Percentiles rank a stretch among this genome's conserved stretches.
Conservation (phyloP, 78 protist species). For the Dictyostelium intermedium region DNA sequence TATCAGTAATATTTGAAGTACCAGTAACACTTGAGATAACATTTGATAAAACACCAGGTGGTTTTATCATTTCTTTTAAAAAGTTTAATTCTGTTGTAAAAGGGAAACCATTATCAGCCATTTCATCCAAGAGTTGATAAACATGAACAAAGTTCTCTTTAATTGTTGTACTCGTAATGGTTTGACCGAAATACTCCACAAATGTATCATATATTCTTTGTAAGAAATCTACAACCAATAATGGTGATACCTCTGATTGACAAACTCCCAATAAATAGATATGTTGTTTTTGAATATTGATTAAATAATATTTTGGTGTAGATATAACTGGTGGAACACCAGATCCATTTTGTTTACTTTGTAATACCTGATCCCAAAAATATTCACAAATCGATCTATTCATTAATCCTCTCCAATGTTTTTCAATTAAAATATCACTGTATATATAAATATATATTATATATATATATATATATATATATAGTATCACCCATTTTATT, state of each 20-base stretch:
- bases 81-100: constrained; percentile 92
- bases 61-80: constrained; percentile 89
- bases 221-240: constrained; percentile 88
- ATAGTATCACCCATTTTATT: too few relatives aligned
- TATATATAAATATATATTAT: too few relatives aligned
- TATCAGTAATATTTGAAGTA: constrained; percentile 56
- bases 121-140: constrained; percentile 93
- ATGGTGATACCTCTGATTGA: constrained; percentile 80
- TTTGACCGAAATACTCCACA: constrained; percentile 77
- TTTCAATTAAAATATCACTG: constrained; percentile 89
- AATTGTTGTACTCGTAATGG: constrained; percentile 55
- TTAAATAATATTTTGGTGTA: constrained; percentile 81
- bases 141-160: constrained; percentile 86
- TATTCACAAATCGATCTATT: constrained; percentile 74
- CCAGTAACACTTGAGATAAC: constrained; percentile 44
- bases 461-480: too few relatives aligned
- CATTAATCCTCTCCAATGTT: constrained; percentile 85
- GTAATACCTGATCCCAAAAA: constrained; percentile 64
- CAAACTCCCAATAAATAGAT: constrained; percentile 49
- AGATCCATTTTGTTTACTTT: constrained; percentile 10
- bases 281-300: constrained; percentile 34
- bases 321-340: constrained; percentile 30
- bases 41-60: constrained; percentile 79
- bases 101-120: constrained; percentile 96
- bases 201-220: constrained; percentile 88